These are phyloP conservation scores for Heterobasidion parviporum DNA, from an alignment of 1,284 basidiomycete species.

Conservation along the genomic window DNA sequence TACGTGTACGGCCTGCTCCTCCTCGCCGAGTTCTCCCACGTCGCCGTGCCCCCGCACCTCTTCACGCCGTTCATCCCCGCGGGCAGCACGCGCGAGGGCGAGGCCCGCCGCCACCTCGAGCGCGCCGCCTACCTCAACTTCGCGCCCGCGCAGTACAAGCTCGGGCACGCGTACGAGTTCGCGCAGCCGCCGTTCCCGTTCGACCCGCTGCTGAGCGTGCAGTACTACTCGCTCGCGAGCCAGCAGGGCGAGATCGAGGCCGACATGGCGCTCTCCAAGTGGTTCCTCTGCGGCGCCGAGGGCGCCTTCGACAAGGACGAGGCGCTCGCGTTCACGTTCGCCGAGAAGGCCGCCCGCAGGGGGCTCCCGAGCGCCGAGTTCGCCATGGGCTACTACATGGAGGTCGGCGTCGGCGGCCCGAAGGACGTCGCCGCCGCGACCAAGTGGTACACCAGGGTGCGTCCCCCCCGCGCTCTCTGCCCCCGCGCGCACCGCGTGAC, in stretches of 20 bases:
- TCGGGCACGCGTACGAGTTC: slow-evolving; percentile 89
- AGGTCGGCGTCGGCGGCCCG: slow-evolving; percentile 67
- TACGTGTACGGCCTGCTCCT: slow-evolving; percentile 84
- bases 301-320: slow-evolving; percentile 87
- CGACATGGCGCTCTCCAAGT: slow-evolving; percentile 93
- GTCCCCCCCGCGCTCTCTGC: background rate
- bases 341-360: slow-evolving; percentile 82
- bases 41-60: slow-evolving; percentile 43
- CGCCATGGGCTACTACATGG: slow-evolving; percentile 90
- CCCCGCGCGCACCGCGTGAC: slow-evolving; percentile 2
- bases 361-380: slow-evolving; percentile 83
- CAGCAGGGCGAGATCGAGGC: slow-evolving; percentile 86
- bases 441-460: slow-evolving; percentile 63
- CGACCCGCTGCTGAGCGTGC: slow-evolving; percentile 84
- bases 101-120: slow-evolving; percentile 60
- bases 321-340: slow-evolving; percentile 80
- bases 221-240: slow-evolving; percentile 85
- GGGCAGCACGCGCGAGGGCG: slow-evolving; percentile 26
- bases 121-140: slow-evolving; percentile 83
- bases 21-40: slow-evolving; percentile 66
- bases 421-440: slow-evolving; percentile 58
- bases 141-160: slow-evolving; percentile 87
- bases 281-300: slow-evolving; percentile 88
- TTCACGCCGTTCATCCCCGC: slow-evolving; percentile 38
- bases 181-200: slow-evolving; percentile 82